Percentiles rank a stretch among this genome's conserved stretches.
phyloP scores from a whole-genome alignment of 805 yeast genomes.

The Starmerella apicola region DNA sequence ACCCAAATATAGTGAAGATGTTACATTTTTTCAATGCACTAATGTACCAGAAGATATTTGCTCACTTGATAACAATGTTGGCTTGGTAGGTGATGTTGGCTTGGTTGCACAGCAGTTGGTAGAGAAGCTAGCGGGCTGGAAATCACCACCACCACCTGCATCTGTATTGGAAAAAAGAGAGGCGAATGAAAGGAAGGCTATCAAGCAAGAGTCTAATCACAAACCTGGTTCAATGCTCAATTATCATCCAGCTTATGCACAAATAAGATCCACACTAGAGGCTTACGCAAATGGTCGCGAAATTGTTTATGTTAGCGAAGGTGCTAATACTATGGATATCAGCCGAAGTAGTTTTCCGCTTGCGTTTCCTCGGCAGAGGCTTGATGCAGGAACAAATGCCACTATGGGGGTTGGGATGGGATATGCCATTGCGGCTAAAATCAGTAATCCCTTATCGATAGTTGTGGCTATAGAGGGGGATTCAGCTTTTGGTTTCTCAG shows the following conservation, averaged over 20 bases:
- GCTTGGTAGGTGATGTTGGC: slow-evolving; percentile 46
- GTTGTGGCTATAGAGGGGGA: slow-evolving; percentile 60
- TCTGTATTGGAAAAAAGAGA: slow-evolving; percentile 20
- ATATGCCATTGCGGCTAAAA: slow-evolving; percentile 52
- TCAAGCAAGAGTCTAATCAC: slow-evolving; percentile 25
- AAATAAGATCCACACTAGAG: slow-evolving; percentile 33
- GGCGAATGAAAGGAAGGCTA: slow-evolving; percentile 28
- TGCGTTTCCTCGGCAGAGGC: slow-evolving; percentile 38
- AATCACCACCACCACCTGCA: slow-evolving; percentile 26
- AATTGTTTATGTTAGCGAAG: slow-evolving; percentile 45
- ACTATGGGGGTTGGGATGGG: slow-evolving; percentile 71
- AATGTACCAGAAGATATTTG: slow-evolving; percentile 37
- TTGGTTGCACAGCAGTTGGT: slow-evolving; percentile 32
- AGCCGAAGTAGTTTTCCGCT: slow-evolving; percentile 52
- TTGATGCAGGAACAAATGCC: slow-evolving; percentile 67
- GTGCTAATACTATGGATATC: slow-evolving; percentile 69
- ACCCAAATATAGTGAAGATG: slow-evolving; percentile 39
- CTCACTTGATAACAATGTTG: slow-evolving; percentile 35
- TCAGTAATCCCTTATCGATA: slow-evolving; percentile 32
- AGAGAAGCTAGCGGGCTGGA: slow-evolving; percentile 26
- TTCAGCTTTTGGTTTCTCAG: slow-evolving; percentile 67
- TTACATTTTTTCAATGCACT: slow-evolving; percentile 47
- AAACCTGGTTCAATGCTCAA: slow-evolving; percentile 24
- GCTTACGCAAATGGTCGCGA: slow-evolving; percentile 15
- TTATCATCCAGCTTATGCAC: slow-evolving; percentile 44